Conservation (phyloP, 2,329 filamentous ascomycete genomes). For the Colletotrichum liriopes region DNA sequence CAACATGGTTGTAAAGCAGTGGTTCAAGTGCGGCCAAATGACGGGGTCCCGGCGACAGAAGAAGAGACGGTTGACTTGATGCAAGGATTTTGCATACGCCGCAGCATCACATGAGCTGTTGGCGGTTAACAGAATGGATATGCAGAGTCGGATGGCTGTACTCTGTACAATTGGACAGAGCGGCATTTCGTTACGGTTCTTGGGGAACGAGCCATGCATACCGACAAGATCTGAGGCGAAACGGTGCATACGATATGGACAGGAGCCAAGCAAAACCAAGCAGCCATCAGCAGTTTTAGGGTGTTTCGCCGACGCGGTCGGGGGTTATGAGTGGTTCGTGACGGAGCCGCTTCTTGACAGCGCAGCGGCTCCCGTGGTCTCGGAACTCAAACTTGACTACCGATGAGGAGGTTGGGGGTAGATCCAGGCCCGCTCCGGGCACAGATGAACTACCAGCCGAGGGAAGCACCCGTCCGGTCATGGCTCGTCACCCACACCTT, state of each 20-base stretch:
- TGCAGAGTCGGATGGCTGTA: neutral
- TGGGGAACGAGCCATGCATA: constrained; percentile 15
- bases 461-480: neutral
- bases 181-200: neutral
- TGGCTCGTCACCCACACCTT: constrained; percentile 11
- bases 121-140: neutral
- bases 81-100: neutral
- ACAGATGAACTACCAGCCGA: constrained; percentile 24
- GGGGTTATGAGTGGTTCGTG: constrained; percentile 19
- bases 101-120: constrained; percentile 12
- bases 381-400: constrained; percentile 43
- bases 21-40: neutral
- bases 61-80: neutral
- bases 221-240: constrained; percentile 17
- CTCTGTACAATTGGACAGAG: neutral
- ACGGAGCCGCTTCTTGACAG: constrained; percentile 36
- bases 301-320: constrained; percentile 5
- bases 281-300: constrained; percentile 9
- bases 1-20: neutral
- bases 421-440: constrained; percentile 28
- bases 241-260: constrained; percentile 24
- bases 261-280: constrained; percentile 35
- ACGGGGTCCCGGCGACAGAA: neutral
- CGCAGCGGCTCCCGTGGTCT: constrained; percentile 39
- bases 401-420: constrained; percentile 38